These are phyloP conservation scores for Lagenaria siceraria DNA, from an alignment of 306 rosid genomes.

Conservation along the genomic window DNA sequence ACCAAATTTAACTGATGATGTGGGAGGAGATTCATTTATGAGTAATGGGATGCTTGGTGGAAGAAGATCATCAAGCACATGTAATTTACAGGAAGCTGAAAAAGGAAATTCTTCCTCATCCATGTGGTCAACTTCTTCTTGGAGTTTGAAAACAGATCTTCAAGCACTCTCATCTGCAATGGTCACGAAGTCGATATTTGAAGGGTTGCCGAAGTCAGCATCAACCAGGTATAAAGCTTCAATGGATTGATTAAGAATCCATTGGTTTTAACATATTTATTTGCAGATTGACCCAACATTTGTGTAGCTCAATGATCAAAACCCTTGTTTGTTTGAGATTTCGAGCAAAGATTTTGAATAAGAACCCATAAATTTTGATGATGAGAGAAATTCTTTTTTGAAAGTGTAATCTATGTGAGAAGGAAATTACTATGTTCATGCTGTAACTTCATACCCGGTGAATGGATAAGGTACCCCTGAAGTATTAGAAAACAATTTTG, in stretches of 20 bases:
- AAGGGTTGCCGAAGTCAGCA: slow-evolving; percentile 60
- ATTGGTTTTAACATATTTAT: neutral
- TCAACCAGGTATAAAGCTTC: neutral
- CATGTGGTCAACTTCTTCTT: slow-evolving; percentile 50
- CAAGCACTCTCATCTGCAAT: slow-evolving; percentile 46
- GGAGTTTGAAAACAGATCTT: slow-evolving; percentile 68
- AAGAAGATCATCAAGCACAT: slow-evolving; percentile 71
- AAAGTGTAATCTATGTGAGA: neutral
- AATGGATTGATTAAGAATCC: neutral
- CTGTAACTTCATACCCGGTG: neutral
- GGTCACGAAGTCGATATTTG: slow-evolving; percentile 53
- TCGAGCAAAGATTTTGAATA: neutral
- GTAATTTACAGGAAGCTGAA: slow-evolving; percentile 66
- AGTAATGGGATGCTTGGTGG: slow-evolving; percentile 35
- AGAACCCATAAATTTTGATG: neutral
- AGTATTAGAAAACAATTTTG: neutral
- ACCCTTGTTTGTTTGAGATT: neutral
- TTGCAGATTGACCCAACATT: neutral
- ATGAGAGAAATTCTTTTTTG: neutral
- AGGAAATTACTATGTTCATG: neutral
- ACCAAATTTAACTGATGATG: slow-evolving; percentile 15
- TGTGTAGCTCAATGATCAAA: neutral
- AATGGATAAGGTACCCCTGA: neutral
- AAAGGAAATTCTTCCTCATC: slow-evolving; percentile 28
- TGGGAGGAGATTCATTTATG: slow-evolving; percentile 28